Conservation (phyloP, 371 early-diverging fungal genomes). For the Rhizopus microsporus region DNA sequence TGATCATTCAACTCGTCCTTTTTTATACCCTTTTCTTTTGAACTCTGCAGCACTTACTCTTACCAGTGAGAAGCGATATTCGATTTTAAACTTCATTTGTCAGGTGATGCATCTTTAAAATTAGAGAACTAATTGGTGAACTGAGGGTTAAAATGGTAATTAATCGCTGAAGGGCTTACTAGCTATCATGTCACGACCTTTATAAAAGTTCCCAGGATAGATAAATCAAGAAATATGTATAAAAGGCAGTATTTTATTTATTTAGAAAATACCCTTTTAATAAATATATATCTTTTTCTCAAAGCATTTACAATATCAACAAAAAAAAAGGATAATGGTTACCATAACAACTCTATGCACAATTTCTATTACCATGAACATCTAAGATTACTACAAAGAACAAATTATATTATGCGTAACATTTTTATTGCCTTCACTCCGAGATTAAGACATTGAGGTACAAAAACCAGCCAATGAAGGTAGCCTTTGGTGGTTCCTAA, state of each 20-base stretch:
- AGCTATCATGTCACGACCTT: too few species aligned
- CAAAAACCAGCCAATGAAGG: not conserved
- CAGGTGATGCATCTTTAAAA: not conserved
- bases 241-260: too few species aligned
- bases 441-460: not conserved
- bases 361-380: too few species aligned
- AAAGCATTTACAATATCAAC: too few species aligned
- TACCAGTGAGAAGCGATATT: too few species aligned
- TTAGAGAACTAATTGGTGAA: not conserved
- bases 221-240: not conserved
- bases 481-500: slow-evolving; percentile 3
- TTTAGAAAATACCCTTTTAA: too few species aligned
- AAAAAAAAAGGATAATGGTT: too few species aligned
- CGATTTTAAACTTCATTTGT: not conserved
- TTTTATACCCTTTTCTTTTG: too few species aligned
- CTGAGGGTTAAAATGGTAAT: slow-evolving; percentile 1
- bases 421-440: slow-evolving; percentile 1
- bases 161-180: not conserved
- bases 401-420: slow-evolving; percentile 1
- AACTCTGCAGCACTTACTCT: too few species aligned
- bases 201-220: not conserved
- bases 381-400: not conserved
- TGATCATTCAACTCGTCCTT: too few species aligned
- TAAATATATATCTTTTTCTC: too few species aligned
- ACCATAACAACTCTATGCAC: too few species aligned